Conservation (phyloP, 176 grass and related monocot genomes). For the Musa itinerans region DNA sequence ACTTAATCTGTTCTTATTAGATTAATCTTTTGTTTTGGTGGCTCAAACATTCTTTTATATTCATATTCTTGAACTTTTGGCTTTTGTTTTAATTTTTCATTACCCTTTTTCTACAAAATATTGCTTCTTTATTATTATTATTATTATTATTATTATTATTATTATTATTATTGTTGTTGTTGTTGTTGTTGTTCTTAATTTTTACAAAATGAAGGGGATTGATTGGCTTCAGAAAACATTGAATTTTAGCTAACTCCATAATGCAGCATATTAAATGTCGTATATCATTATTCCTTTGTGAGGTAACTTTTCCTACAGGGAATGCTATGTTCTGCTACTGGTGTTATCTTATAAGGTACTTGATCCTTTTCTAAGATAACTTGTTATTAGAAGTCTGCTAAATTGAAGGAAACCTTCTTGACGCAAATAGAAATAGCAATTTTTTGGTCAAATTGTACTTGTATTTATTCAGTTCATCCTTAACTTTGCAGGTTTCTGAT, state of each 20-base stretch:
- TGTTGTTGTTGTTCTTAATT: background rate
- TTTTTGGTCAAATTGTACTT: background rate
- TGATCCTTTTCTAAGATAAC: background rate
- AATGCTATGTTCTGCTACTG: background rate
- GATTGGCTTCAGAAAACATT: background rate
- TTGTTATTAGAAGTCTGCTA: background rate
- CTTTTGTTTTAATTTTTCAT: too few species aligned
- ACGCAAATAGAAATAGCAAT: background rate
- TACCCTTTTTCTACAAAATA: too few species aligned
- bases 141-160: too few species aligned
- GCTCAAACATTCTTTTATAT: too few species aligned
- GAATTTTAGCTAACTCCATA: background rate
- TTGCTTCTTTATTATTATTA: too few species aligned
- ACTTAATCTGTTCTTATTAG: too few species aligned
- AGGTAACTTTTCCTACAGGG: background rate
- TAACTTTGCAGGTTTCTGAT: constrained; percentile 39
- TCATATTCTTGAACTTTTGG: too few species aligned
- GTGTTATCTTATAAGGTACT: background rate
- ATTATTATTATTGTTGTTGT: too few species aligned
- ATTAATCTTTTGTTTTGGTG: too few species aligned
- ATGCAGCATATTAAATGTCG: background rate
- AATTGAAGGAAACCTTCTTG: too few species aligned
- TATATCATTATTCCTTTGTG: background rate
- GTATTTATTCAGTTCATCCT: background rate
- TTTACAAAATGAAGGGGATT: background rate